Conservation (phyloP, 2,329 filamentous ascomycete genomes). For the Orbilia brochopaga region DNA sequence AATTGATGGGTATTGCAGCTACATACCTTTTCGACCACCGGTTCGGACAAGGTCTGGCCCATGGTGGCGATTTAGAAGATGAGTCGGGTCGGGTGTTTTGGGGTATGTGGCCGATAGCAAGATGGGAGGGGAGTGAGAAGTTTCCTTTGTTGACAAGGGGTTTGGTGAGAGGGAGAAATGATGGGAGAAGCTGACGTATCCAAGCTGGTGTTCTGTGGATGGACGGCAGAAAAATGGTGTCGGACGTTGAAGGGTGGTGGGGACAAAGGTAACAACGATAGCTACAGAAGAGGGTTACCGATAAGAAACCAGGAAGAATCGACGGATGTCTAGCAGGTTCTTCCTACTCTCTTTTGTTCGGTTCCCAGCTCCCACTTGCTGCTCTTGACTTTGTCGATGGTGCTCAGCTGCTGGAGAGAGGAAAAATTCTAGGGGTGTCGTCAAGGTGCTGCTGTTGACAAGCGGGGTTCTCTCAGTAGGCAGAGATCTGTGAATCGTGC, state of each 20-base stretch:
- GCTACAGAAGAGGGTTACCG: background rate
- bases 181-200: background rate
- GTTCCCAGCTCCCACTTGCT: background rate
- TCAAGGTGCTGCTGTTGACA: background rate
- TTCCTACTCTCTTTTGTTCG: background rate
- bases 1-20: background rate
- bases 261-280: background rate
- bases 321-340: background rate
- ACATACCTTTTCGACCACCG: slow-evolving; percentile 94
- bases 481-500: background rate
- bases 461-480: slow-evolving; percentile 3
- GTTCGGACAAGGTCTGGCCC: slow-evolving; percentile 99
- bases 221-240: background rate
- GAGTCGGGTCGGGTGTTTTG: slow-evolving; percentile 38
- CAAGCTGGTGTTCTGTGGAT: background rate
- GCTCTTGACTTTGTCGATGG: background rate
- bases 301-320: background rate
- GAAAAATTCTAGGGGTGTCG: background rate
- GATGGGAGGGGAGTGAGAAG: slow-evolving; percentile 37
- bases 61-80: slow-evolving; percentile 67
- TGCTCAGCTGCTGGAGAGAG: background rate
- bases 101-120: slow-evolving; percentile 47
- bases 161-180: slow-evolving; percentile 51
- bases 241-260: background rate
- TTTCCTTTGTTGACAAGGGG: slow-evolving; percentile 54